Percentiles rank a stretch among this genome's conserved stretches.
These are phyloP conservation scores for Dactylorhiza incarnata DNA, from an alignment of 106 monocot genomes.

Conservation along the genomic window DNA sequence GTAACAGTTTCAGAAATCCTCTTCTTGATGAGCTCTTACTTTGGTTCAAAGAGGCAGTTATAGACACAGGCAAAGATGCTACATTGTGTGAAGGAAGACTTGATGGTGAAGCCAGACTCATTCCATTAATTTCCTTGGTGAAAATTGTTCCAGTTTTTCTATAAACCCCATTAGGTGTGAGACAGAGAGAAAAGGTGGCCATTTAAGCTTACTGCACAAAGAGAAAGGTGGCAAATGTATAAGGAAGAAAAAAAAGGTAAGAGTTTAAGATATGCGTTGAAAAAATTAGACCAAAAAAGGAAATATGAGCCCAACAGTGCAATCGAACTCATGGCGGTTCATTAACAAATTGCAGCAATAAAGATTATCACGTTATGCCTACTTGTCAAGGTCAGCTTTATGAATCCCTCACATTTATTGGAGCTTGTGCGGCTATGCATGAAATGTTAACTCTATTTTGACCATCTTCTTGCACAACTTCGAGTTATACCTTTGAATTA, in stretches of 20 bases:
- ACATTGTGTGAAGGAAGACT: slow-evolving; percentile 22
- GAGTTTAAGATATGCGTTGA: not conserved
- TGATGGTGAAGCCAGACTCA: slow-evolving; percentile 22
- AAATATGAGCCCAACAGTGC: not conserved
- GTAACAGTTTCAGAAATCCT: slow-evolving; percentile 73
- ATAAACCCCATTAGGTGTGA: slow-evolving; percentile 47
- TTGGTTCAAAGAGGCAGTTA: slow-evolving; percentile 56
- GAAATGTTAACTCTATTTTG: not conserved
- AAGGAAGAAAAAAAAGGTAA: not conserved
- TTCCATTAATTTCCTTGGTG: slow-evolving; percentile 53
- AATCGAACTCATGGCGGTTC: not conserved
- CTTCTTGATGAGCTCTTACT: slow-evolving; percentile 47
- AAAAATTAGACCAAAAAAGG: not conserved
- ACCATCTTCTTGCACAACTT: not conserved
- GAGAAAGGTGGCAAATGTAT: not conserved
- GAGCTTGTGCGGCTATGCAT: not conserved
- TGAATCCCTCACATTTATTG: not conserved
- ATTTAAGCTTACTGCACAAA: slow-evolving; percentile 22
- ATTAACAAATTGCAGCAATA: not conserved
- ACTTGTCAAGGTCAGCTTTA: not conserved
- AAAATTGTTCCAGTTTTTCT: slow-evolving; percentile 11
- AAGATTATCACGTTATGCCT: not conserved
- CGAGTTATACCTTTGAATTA: not conserved
- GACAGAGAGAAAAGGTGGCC: slow-evolving; percentile 48
- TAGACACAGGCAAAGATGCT: slow-evolving; percentile 35